phyloP scores from a whole-genome alignment of 345 rosid species.

The Dimocarpus longan region DNA sequence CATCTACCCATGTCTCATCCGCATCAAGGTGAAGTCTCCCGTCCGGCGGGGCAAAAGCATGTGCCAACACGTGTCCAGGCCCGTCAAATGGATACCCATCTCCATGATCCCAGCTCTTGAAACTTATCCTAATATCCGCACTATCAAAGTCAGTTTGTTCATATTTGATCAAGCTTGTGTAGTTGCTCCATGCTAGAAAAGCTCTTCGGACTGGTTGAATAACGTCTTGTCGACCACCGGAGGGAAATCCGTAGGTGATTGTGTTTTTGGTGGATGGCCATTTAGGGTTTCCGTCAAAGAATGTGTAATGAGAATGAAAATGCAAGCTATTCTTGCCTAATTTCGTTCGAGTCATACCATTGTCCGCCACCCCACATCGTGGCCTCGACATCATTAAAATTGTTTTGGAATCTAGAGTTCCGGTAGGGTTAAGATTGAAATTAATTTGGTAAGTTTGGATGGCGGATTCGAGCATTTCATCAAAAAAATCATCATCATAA shows the following conservation, averaged over 20 bases:
- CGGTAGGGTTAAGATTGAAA: slow-evolving; percentile 10
- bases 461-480: slow-evolving; percentile 6
- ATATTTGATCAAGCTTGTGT: background rate
- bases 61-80: background rate
- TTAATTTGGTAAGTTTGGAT: slow-evolving; percentile 23
- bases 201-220: background rate
- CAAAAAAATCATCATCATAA: background rate
- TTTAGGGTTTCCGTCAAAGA: background rate
- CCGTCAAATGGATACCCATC: background rate
- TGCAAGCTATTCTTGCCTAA: no score
- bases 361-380: slow-evolving; percentile 19
- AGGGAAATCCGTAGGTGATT: background rate
- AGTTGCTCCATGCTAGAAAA: background rate
- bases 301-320: no score
- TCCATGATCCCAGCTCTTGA: slow-evolving; percentile 3
- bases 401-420: slow-evolving; percentile 9
- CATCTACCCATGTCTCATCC: slow-evolving; percentile 10
- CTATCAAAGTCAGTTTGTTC: background rate
- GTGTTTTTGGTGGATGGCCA: background rate
- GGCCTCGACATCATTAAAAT: slow-evolving; percentile 5
- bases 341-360: no score
- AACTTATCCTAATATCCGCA: slow-evolving; percentile 20
- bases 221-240: background rate
- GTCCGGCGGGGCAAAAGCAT: background rate
- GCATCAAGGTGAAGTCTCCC: slow-evolving; percentile 12